phyloP scores from a whole-genome alignment of 2,329 filamentous ascomycete species.

The Fusarium siculi region DNA sequence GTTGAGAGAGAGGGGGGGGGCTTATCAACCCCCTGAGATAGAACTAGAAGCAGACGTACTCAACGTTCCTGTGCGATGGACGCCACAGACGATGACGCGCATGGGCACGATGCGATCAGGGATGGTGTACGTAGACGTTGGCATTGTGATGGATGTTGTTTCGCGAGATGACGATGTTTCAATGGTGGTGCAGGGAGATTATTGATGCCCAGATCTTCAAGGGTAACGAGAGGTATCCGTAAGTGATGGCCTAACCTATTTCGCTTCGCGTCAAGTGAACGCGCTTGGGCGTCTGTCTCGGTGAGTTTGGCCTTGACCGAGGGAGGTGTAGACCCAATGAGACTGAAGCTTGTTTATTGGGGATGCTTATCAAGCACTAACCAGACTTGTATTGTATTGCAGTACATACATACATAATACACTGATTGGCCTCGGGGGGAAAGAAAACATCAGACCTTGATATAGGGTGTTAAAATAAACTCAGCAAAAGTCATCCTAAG shows the following conservation, averaged over 20 bases:
- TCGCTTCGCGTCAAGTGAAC: slow-evolving; percentile 16
- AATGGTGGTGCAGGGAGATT: slow-evolving; percentile 13
- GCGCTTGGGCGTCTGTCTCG: slow-evolving; percentile 24
- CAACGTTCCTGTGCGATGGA: slow-evolving; percentile 53
- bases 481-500: too few species aligned
- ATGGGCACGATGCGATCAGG: slow-evolving; percentile 51
- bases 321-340: slow-evolving; percentile 11
- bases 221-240: neutral
- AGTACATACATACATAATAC: too few species aligned
- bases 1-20: neutral
- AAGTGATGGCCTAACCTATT: slow-evolving; percentile 19
- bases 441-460: too few species aligned
- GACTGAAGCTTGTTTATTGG: neutral
- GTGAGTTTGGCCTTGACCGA: slow-evolving; percentile 10
- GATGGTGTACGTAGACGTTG: slow-evolving; percentile 2
- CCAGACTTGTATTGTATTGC: neutral
- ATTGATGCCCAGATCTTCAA: slow-evolving; percentile 22
- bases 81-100: slow-evolving; percentile 54
- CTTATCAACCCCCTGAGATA: neutral
- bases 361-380: slow-evolving; percentile 15
- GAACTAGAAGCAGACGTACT: slow-evolving; percentile 44
- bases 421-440: too few species aligned
- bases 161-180: slow-evolving; percentile 22
- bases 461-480: too few species aligned
- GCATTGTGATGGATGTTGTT: slow-evolving; percentile 16